These are phyloP conservation scores for Chalciporus sp. DNA, from an alignment of 1,284 basidiomycete species.

Conservation along the genomic window DNA sequence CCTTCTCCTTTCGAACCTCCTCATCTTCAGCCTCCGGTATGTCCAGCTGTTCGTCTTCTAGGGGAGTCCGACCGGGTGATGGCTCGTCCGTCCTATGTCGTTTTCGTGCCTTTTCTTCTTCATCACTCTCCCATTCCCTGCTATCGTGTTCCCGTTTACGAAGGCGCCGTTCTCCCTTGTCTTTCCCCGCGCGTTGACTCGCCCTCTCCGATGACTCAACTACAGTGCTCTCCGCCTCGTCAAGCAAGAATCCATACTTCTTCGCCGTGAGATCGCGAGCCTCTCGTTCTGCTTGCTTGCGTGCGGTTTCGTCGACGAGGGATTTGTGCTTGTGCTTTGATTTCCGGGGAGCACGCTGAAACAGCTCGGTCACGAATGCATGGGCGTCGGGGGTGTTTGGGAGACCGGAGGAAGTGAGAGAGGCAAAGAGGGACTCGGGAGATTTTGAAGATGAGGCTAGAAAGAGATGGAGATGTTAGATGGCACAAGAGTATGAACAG, in stretches of 20 bases:
- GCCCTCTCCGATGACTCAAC: constrained; percentile 50
- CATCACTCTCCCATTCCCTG: constrained; percentile 86
- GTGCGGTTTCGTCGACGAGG: constrained; percentile 46
- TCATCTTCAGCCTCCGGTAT: constrained; percentile 65
- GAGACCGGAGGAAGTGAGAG: constrained; percentile 79
- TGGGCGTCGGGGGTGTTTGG: constrained; percentile 80
- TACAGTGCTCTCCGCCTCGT: constrained; percentile 59
- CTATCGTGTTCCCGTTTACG: constrained; percentile 81
- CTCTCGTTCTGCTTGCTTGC: constrained; percentile 70
- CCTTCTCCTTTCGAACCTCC: constrained; percentile 69
- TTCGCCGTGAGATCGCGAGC: constrained; percentile 70
- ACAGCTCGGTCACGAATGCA: constrained; percentile 79
- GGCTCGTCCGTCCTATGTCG: constrained; percentile 52
- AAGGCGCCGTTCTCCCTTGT: constrained; percentile 63
- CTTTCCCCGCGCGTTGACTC: constrained; percentile 49
- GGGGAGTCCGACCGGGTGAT: constrained; percentile 20
- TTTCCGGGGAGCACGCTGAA: constrained; percentile 73
- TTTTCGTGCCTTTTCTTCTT: constrained; percentile 78
- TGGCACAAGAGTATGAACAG: not conserved
- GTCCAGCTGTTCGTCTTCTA: constrained; percentile 40
- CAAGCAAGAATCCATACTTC: constrained; percentile 79
- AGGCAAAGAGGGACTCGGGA: constrained; percentile 73
- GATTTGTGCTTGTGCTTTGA: constrained; percentile 64
- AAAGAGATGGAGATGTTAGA: constrained; percentile 9
- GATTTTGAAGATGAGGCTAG: constrained; percentile 83